Evolutionary conservation across 2,329 filamentous ascomycete genomes (phyloP).

Genomic region (Tricladium varicosporioides): DNA sequence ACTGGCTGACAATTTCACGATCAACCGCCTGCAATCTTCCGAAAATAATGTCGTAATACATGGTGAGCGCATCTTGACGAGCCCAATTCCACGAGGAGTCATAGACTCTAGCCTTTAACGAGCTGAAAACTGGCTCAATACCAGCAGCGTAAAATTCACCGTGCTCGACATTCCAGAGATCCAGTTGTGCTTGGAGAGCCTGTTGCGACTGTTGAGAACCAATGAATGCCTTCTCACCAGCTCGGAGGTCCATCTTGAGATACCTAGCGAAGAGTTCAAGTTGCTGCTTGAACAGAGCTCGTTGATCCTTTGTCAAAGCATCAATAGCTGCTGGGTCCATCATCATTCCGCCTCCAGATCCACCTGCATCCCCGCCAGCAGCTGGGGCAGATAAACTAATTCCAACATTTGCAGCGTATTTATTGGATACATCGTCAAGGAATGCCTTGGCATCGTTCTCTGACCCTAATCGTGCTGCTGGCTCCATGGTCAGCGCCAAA

Average conservation of each 20-base stretch:
- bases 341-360: constrained; percentile 86
- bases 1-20: constrained; percentile 96
- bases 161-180: constrained; percentile 93
- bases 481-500: constrained; percentile 90
- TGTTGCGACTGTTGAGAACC: constrained; percentile 81
- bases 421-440: constrained; percentile 83
- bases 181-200: constrained; percentile 86
- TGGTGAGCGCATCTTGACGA: constrained; percentile 91
- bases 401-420: constrained; percentile 81
- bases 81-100: constrained; percentile 99
- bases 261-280: constrained; percentile 93
- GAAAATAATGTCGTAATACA: constrained; percentile 99
- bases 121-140: constrained; percentile 90
- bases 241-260: constrained; percentile 92
- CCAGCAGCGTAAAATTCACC: constrained; percentile 94
- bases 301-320: constrained; percentile 94
- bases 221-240: constrained; percentile 92
- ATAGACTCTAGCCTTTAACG: constrained; percentile 92
- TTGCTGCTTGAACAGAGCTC: constrained; percentile 95
- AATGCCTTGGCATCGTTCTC: constrained; percentile 91
- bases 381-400: constrained; percentile 78
- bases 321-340: constrained; percentile 98
- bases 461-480: constrained; percentile 79
- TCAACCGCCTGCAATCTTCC: constrained; percentile 90
- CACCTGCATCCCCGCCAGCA: constrained; percentile 69